Base-by-base conservation (phyloP, 306 rosid genomes). In the Cucurbita ficifolia region DNA sequence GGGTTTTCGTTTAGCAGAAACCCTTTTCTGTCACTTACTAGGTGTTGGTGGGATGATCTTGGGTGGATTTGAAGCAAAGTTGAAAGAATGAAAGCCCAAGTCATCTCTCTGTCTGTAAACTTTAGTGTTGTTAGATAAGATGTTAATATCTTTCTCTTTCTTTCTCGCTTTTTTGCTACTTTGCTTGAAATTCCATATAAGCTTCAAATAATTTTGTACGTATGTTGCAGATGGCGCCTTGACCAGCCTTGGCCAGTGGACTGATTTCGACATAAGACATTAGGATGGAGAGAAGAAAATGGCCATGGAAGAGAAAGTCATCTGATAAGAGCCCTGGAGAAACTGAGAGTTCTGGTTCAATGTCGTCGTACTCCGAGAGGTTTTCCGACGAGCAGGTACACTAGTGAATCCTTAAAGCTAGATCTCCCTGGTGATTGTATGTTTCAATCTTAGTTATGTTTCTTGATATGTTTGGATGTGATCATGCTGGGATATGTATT, bases 291-390 rank as follows among this genome's bases (percentile, higher is more conserved):
- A 87, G 84, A 68, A 86, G 89, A 81, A 87, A 83, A 81, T 91
- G 96, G 96, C 82, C 88, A 40, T 86, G 97, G 96, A 91, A 89
- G 86, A 79, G 86, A 72, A 91, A 81, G 78, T 86, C 91, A 75
- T 87, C 96, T 6, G 95, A 89, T 75, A 89, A 80, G 82, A 86
- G 96, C 77, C 70, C 95, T 0, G 87, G 89, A 0, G 96, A 92
- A 84, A 84, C 87, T 72, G 97, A 91, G 48, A 85, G 97, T 82
- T 86, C 92, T 22, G 97, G 90, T 78, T 89, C 99, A 7, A 80
- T 79, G 75, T 88, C 96, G n/a, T 87, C 96, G 3, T 85, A 86
- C 75, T 86, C 91, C 13, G 97, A 85, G 96, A 75, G 78, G 21
- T 62, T 17, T 49, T 75, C 72, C 7, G 78, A 75, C 42, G 78